Percentiles rank a stretch among this genome's conserved stretches.
phyloP scores from a whole-genome alignment of 768 basidiomycete species.

The Mycena vitilis region DNA sequence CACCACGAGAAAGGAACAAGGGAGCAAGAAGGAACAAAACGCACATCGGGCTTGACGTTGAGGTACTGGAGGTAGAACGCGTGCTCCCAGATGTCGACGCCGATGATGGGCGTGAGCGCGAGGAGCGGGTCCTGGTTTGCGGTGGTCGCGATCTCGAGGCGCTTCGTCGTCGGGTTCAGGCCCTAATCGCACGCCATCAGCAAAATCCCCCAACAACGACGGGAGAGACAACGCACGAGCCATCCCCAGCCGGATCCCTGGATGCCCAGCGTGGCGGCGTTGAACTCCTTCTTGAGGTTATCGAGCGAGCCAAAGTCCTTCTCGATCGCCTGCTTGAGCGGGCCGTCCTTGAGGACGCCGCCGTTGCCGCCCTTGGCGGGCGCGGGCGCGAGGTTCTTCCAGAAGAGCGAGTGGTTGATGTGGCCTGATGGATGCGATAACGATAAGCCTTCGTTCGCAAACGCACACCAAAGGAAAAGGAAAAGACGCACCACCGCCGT shows the following conservation, averaged over 20 bases:
- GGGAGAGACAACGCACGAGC: constrained; percentile 71
- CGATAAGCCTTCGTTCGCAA: constrained; percentile 1
- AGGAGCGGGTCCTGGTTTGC: constrained; percentile 96
- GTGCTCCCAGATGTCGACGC: constrained; percentile 39
- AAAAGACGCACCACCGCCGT: constrained; percentile 83
- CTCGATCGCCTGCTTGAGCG: constrained; percentile 74
- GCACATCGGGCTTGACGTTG: constrained; percentile 92
- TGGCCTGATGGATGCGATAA: constrained; percentile 64
- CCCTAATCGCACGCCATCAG: constrained; percentile 59
- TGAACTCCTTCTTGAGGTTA: constrained; percentile 82
- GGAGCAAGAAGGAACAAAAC: constrained; percentile 42
- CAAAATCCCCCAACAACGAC: no score
- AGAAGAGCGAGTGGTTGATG: constrained; percentile 96
- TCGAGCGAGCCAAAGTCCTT: constrained; percentile 78
- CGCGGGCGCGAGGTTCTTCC: constrained; percentile 89
- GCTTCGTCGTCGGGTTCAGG: constrained; percentile 70
- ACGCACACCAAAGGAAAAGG: no score
- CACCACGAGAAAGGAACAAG: background rate
- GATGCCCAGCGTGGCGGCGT: constrained; percentile 84
- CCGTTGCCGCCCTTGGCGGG: constrained; percentile 64
- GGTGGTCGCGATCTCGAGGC: constrained; percentile 90
- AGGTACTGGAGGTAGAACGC: constrained; percentile 91
- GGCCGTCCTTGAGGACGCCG: constrained; percentile 68
- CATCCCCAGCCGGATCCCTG: constrained; percentile 98
- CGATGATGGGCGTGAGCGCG: constrained; percentile 46